Percentiles rank a stretch among this genome's conserved stretches.
Evolutionary conservation across 768 basidiomycete species (phyloP).

Genomic region (Tylopilus vinaceipallidus): DNA sequence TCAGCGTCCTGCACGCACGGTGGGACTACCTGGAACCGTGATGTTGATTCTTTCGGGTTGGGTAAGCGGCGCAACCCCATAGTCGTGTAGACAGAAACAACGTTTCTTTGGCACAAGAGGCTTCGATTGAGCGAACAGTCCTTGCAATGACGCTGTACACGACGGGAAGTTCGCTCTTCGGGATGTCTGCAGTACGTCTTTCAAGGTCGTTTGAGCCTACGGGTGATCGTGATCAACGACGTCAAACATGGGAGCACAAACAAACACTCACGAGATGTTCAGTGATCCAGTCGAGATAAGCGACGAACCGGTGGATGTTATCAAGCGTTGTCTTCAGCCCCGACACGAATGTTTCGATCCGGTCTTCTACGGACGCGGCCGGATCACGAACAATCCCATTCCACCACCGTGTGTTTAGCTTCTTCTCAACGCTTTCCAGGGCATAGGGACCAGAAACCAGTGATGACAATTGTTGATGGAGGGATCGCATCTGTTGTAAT

Average conservation of each 20-base stretch:
- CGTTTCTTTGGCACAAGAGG: constrained; percentile 3
- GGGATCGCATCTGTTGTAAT: constrained; percentile 12
- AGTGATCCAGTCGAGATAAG: constrained; percentile 31
- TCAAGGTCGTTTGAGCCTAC: constrained; percentile 20
- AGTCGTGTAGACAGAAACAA: constrained; percentile 7
- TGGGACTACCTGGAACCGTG: constrained; percentile 23
- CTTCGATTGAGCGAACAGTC: constrained; percentile 21
- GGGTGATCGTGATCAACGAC: constrained; percentile 3
- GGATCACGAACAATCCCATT: constrained; percentile 1
- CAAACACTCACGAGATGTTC: constrained; percentile 22
- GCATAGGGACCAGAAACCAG: not conserved
- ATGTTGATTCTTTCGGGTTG: constrained; percentile 13
- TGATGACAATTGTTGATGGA: constrained; percentile 15
- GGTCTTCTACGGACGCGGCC: constrained; percentile 4
- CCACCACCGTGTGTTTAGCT: constrained; percentile 5
- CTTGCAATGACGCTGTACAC: constrained; percentile 16
- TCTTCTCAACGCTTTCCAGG: not conserved
- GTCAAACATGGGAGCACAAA: not conserved
- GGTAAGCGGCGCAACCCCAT: not conserved
- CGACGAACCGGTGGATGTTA: constrained; percentile 18
- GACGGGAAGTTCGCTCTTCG: constrained; percentile 14
- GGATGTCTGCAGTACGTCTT: constrained; percentile 7
- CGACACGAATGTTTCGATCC: constrained; percentile 11
- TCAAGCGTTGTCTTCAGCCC: constrained; percentile 24
- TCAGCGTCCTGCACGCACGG: constrained; percentile 17